These are phyloP conservation scores for Alternaria sp. DNA, from an alignment of 2,329 filamentous ascomycete genomes.

Conservation along the genomic window DNA sequence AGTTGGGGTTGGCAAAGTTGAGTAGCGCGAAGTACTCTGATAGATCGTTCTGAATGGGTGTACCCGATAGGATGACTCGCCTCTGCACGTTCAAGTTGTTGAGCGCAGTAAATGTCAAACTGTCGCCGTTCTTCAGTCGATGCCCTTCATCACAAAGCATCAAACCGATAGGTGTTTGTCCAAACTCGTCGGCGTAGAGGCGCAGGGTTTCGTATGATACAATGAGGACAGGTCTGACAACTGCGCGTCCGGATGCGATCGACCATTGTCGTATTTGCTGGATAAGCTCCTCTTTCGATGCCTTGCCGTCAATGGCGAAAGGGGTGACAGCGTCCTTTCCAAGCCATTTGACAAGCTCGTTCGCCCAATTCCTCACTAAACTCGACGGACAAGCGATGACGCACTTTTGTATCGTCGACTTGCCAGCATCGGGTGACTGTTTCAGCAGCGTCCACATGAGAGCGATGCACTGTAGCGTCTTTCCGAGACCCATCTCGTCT, in stretches of 20 bases:
- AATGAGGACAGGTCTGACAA: constrained; percentile 93
- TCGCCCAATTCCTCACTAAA: constrained; percentile 97
- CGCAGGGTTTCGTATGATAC: constrained; percentile 97
- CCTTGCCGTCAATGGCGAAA: constrained; percentile 97
- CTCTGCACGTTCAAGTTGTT: constrained; percentile 90
- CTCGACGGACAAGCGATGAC: constrained; percentile 97
- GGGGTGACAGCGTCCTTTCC: constrained; percentile 89
- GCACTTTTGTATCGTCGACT: constrained; percentile 91
- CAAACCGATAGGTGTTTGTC: constrained; percentile 87
- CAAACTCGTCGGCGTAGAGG: constrained; percentile 88
- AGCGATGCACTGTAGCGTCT: constrained; percentile 96
- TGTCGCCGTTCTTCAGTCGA: constrained; percentile 95
- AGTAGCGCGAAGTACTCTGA: constrained; percentile 97
- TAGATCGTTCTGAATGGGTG: constrained; percentile 97
- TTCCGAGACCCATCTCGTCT: constrained; percentile 97
- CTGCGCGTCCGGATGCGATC: constrained; percentile 85
- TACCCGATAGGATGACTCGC: constrained; percentile 94
- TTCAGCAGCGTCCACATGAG: constrained; percentile 97
- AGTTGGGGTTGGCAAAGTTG: constrained; percentile 93
- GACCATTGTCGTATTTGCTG: constrained; percentile 94
- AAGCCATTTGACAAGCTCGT: constrained; percentile 96
- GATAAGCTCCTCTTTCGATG: constrained; percentile 90
- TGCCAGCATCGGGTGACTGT: constrained; percentile 95
- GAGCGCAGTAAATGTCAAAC: constrained; percentile 90
- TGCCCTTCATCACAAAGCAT: constrained; percentile 97